Evolutionary conservation across 306 rosid genomes (phyloP), one percentile per base, ranked within the genome.

Genomic region (Heteromeles arbutifolia): DNA sequence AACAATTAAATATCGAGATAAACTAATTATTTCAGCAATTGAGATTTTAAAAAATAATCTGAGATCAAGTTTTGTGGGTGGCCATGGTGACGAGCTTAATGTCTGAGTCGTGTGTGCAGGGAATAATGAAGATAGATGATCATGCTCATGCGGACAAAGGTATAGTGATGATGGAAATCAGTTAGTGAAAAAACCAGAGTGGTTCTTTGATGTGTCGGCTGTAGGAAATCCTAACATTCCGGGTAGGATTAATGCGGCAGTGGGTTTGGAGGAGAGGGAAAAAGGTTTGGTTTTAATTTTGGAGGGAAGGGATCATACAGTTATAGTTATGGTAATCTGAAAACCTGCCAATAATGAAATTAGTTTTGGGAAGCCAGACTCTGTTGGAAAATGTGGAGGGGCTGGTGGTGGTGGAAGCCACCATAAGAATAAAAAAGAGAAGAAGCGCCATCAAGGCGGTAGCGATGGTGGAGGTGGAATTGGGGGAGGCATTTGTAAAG

Each of bases 121-220:
- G 84, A 62, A 63, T 63, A 29, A 84, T 88, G 85, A 61, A 66
- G 43, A 39, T 87, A 59, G 83, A 84, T 56, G 65, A 61, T 61
- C 32, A 6, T 12, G 34, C 15, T 26, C 19, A 26, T 11, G 65
- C 17, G 80, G 43, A 65, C 75, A 31, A 68, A 66, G 59, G 63
- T 13, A 29, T 13, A 29, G 39, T 2, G 77, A 81, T 14, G 12
- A 29, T 15, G 87, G 24, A 18, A 83, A 82, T 24, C 26, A 17
- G 18, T 28, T 29, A 28, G 85, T 80, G 85, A 85, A 82, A 79
- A 84, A 72, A 57, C 85, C 88, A 3, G 87, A 76, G 71, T 72
- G 81, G 70, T 82, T 83, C 64, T 56, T 67, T 26, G 88, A 82
- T 61, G 79, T 76, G 21, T 22, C 41, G 37, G n/a, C 67, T 15